These are phyloP conservation scores for Scutellaria minor DNA, from an alignment of 257 asterid species.

Conservation along the genomic window DNA sequence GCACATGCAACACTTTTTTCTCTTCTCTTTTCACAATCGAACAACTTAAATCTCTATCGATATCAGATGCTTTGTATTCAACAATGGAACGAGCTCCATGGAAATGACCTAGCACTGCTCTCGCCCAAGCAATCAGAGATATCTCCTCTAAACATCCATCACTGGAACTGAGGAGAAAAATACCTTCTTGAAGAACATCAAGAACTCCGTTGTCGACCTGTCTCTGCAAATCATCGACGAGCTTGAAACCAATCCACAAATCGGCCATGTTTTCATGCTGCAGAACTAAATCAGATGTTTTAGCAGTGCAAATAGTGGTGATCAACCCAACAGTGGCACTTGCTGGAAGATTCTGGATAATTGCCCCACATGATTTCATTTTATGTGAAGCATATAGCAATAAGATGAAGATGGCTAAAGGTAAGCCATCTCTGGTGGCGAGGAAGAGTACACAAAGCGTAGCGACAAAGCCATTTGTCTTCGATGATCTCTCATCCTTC, in stretches of 20 bases:
- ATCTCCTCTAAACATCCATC: conserved; percentile 23
- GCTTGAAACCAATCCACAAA: conserved; percentile 43
- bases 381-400: conserved; percentile 39
- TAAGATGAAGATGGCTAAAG: conserved; percentile 48
- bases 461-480: conserved; percentile 36
- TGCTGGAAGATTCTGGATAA: conserved; percentile 36
- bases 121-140: conserved; percentile 46
- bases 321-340: conserved; percentile 40
- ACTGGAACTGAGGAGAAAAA: conserved; percentile 15
- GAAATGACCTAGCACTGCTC: conserved; percentile 28
- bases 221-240: conserved; percentile 2
- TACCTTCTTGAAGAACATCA: conserved; percentile 28
- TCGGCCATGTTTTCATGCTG: conserved; percentile 42
- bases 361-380: conserved; percentile 33
- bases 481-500: conserved; percentile 34
- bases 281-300: conserved; percentile 35
- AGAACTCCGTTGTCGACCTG: conserved; percentile 15
- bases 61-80: conserved; percentile 16
- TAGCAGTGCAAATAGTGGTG: conserved; percentile 41
- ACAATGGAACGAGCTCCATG: not conserved
- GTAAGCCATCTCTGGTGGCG: conserved; percentile 48
- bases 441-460: conserved; percentile 45
- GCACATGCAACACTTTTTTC: conserved; percentile 18
- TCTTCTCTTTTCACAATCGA: not conserved
- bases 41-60: conserved; percentile 3